Evolutionary conservation across 129 eudicot species (phyloP), one percentile per base, ranked within the genome.

Genomic region (Helianthus annuus): DNA sequence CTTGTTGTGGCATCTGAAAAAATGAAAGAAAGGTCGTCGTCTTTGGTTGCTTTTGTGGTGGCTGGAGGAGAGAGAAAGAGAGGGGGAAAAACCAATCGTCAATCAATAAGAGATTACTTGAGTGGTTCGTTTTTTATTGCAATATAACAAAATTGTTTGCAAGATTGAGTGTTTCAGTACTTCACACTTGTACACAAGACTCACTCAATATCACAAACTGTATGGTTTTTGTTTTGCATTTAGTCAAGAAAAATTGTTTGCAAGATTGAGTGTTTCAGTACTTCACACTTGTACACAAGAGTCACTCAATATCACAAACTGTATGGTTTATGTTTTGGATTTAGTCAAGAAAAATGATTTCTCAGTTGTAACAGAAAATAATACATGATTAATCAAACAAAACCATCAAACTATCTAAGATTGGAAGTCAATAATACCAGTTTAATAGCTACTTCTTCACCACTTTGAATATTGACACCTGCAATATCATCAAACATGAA

Each of bases 381-480:
- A 44, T 5, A 60, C 56, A 22, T 60, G 55, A 48, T 6, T 29
- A 49, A 73, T 51, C 44, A 46, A 62, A 70, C 7, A 55, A 52
- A 7, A 64, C 48, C 22, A 40, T 1, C 0, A 0, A 52, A 10
- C 40, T 14, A 73, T 48, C 71, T 53, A 66, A 17, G 14, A 74
- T 17, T 48, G 46, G 38, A 63, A 57, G 52, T 66, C 7, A 6
- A 22, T 1, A 17, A 19, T 89, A 94, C 98, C 97, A 90, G 87
- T 91, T 94, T 94, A 69, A 94, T 80, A 57, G 89, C 98, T 70
- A 94, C 98, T 86, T 94, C 98, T 82, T 94, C 98, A 48, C 96
- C 98, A 67, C 74, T 94, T 76, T 88, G 96, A 57, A 94, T 73
- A 85, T 94, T 94, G 51, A 90, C 86, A 79, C 98, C 98, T 94